Evolutionary conservation across 192 early-diverging fungal genomes (phyloP).

Genomic region (Coemansia sp.): DNA sequence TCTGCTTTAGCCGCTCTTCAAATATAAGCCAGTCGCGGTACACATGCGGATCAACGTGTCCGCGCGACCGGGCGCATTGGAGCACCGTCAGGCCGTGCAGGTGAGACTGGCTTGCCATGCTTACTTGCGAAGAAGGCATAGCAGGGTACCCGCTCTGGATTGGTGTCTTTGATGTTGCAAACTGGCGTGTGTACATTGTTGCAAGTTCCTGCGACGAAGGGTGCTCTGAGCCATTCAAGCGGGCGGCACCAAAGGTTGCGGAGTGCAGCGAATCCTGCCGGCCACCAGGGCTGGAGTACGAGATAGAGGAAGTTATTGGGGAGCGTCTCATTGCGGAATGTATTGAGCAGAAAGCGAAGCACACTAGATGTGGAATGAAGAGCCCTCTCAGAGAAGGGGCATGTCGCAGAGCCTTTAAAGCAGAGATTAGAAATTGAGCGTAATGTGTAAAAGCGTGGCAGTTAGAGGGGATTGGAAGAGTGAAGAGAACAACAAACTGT

Average conservation of each 20-base stretch:
- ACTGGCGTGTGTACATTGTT: constrained; percentile 53
- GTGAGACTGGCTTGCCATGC: constrained; percentile 32
- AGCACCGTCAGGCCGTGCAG: constrained; percentile 47
- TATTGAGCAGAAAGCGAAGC: not conserved
- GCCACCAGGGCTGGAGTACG: not conserved
- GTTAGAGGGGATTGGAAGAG: not conserved
- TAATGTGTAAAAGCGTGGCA: not conserved
- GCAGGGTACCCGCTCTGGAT: constrained; percentile 46
- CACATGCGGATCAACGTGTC: constrained; percentile 50
- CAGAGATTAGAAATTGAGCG: not conserved
- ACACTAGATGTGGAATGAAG: not conserved
- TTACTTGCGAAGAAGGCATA: constrained; percentile 26
- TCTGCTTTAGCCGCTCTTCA: constrained; percentile 78
- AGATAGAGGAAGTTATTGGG: not conserved
- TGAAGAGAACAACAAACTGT: not conserved
- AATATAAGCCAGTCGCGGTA: constrained; percentile 81
- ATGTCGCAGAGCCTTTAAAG: not conserved
- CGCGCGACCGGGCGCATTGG: constrained; percentile 42
- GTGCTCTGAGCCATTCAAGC: constrained; percentile 10
- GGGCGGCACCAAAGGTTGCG: constrained; percentile 27
- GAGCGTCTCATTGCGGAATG: constrained; percentile 18
- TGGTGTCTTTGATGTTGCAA: constrained; percentile 37
- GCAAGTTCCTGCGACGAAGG: constrained; percentile 40
- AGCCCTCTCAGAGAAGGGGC: not conserved
- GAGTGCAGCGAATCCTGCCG: constrained; percentile 47